Percentiles rank a stretch among this genome's conserved stretches.
These are phyloP conservation scores for Aegilops sharonensis DNA, from an alignment of 176 grass and related monocot species.

Conservation along the genomic window DNA sequence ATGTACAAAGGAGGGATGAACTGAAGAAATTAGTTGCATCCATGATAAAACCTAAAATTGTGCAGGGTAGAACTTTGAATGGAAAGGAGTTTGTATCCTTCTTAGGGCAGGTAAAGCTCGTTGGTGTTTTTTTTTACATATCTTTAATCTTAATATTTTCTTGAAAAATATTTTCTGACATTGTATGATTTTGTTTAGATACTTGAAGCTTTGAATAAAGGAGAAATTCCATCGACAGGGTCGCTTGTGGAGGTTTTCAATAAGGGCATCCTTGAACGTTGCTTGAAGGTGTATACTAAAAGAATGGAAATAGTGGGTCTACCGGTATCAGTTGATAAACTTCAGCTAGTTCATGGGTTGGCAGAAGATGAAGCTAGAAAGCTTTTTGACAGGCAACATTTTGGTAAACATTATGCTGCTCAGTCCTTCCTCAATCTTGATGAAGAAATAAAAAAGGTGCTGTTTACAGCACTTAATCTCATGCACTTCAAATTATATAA, in stretches of 20 bases:
- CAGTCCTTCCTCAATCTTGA: constrained; percentile 64
- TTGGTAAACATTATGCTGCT: constrained; percentile 76
- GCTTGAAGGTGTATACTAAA: constrained; percentile 71
- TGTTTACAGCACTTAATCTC: constrained; percentile 4
- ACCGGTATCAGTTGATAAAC: constrained; percentile 63
- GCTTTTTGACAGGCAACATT: constrained; percentile 78
- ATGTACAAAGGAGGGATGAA: constrained; percentile 75
- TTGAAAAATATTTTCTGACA: constrained; percentile 19
- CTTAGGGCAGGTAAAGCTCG: constrained; percentile 58
- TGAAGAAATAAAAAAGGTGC: constrained; percentile 88
- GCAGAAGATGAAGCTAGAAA: constrained; percentile 52
- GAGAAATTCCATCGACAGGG: constrained; percentile 91
- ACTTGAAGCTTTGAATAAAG: constrained; percentile 90
- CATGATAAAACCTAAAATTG: constrained; percentile 76
- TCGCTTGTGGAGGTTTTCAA: constrained; percentile 94
- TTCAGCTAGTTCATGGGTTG: constrained; percentile 51
- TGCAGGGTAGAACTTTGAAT: constrained; percentile 83
- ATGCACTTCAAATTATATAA: not conserved
- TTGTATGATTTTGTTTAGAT: constrained; percentile 52
- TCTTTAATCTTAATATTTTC: constrained; percentile 14
- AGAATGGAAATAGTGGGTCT: constrained; percentile 58
- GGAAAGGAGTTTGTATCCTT: constrained; percentile 90
- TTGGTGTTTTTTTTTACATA: not conserved
- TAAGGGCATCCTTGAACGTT: constrained; percentile 87
- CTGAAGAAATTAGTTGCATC: constrained; percentile 78